Base-by-base conservation (phyloP, 305 asterid species). In the Andrographis paniculata region DNA sequence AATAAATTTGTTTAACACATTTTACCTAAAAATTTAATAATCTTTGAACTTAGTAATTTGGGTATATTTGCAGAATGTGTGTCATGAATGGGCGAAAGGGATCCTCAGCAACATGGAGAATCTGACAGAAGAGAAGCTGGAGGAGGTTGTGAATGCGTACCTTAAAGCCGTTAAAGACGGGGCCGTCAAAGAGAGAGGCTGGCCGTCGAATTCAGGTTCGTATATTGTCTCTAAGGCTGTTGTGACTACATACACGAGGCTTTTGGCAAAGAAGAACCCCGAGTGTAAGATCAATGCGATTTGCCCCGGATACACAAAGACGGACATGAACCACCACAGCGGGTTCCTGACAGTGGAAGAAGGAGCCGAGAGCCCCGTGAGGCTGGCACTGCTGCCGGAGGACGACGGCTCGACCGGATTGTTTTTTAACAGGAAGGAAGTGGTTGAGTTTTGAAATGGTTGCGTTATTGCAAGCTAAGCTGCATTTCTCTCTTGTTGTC, bases 221-320 rank as follows among this genome's bases (percentile, higher is more conserved):
- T 82, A 78, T 39, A 62, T 13, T n/a, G 44, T 81, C 46, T 27
- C 31, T 9, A 27, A 27, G 73, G 88, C 80, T 14, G 72, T 74
- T 36, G 12, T 78, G 77, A 66, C 66, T 39, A 82, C 73, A 0
- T 71, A 78, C 71, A 64, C 87, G 2, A 72, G 79, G 59, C 41
- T 73, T 47, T 31, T 71, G 40, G 81, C 88, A 3, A 67, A 61
- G 52, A 65, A 59, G 17, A 45, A 69, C 52, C 74, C 72, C 0
- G 31, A 30, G 17, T 47, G 74, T 16, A 59, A 53, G 46, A 58
- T 76, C 8, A 82, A 78, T 12, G 62, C 63, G 11, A 74, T 73
- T 14, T 78, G 82, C 54, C 93, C 88, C 0, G 93, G 88, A 20
- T 73, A 11, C 31, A 82, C 73, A 17, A 65, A 49, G 27, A 78